Conservation (phyloP, 768 basidiomycete species). For the Pleurotus platypus region DNA sequence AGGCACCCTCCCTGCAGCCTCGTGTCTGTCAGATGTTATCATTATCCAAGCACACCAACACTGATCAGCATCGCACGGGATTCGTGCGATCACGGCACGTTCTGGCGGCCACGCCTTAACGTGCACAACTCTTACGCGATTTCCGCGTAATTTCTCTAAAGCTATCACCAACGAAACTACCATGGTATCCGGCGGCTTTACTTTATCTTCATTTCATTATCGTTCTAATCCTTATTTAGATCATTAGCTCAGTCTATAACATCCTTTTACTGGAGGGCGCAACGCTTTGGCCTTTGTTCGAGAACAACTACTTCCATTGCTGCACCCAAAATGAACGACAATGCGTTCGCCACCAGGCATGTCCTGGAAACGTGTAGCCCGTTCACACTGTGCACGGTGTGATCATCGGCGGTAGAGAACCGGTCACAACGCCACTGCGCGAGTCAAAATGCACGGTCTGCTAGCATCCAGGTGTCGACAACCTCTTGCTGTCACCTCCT, state of each 20-base stretch:
- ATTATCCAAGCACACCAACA: not conserved
- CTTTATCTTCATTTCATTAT: not conserved
- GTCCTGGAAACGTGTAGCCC: not conserved
- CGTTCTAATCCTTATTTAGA: not conserved
- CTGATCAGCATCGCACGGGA: not conserved
- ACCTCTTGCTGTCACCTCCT: not conserved
- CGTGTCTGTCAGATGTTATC: conserved; percentile 7
- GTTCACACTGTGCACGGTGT: not conserved
- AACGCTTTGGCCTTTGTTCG: not conserved
- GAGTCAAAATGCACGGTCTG: not conserved
- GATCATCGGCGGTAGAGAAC: conserved; percentile 2
- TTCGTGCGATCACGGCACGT: not conserved
- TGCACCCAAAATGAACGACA: not conserved
- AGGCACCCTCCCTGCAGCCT: conserved; percentile 6
- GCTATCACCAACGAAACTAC: no score
- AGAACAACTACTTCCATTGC: conserved; percentile 5
- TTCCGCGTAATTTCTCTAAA: not conserved
- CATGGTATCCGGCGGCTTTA: not conserved
- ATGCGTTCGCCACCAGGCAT: not conserved
- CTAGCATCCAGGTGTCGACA: conserved; percentile 3
- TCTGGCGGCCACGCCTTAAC: not conserved
- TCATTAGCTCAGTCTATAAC: no score
- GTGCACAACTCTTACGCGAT: conserved; percentile 1
- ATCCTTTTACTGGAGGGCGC: no score
- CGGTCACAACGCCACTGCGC: conserved; percentile 3